Percentiles rank a stretch among this genome's conserved stretches.
Evolutionary conservation across 2,329 filamentous ascomycete genomes (phyloP).

Genomic region (Aspergillus ibericus): DNA sequence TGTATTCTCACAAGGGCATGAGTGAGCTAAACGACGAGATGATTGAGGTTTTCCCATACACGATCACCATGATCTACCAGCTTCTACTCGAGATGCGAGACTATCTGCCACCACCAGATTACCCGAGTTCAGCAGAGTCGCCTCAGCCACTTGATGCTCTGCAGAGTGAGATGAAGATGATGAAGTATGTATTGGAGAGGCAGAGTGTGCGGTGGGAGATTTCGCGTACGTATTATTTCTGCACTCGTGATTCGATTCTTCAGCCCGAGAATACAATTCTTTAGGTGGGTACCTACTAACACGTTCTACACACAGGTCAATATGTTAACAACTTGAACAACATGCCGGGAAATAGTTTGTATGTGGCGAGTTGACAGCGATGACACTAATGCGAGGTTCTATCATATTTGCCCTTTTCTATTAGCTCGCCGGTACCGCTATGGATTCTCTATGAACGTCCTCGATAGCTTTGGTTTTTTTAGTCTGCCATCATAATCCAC

Average conservation of each 20-base stretch:
- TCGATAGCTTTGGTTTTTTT: too few species aligned
- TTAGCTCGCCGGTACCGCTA: too few species aligned
- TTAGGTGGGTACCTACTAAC: too few species aligned
- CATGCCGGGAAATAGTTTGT: neutral
- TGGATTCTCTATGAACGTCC: too few species aligned
- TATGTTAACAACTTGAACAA: neutral
- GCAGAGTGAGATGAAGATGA: neutral
- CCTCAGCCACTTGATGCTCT: neutral
- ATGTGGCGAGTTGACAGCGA: too few species aligned
- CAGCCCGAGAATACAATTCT: too few species aligned
- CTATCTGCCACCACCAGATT: neutral
- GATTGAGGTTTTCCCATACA: neutral
- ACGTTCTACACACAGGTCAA: neutral
- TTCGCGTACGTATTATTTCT: neutral
- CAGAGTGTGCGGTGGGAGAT: neutral
- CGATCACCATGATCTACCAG: neutral
- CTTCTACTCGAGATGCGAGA: neutral
- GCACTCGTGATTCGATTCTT: too few species aligned
- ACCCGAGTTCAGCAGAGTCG: neutral
- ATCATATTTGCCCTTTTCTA: too few species aligned
- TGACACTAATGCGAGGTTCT: too few species aligned
- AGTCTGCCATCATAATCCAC: too few species aligned
- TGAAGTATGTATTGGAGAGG: neutral
- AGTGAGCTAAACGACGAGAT: neutral
- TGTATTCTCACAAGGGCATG: neutral